A percentile compares a stretch with the other conserved stretches of the same genome.
Evolutionary conservation across 177 flowering plant species (phyloP).

Genomic region (Vitis hybrid): DNA sequence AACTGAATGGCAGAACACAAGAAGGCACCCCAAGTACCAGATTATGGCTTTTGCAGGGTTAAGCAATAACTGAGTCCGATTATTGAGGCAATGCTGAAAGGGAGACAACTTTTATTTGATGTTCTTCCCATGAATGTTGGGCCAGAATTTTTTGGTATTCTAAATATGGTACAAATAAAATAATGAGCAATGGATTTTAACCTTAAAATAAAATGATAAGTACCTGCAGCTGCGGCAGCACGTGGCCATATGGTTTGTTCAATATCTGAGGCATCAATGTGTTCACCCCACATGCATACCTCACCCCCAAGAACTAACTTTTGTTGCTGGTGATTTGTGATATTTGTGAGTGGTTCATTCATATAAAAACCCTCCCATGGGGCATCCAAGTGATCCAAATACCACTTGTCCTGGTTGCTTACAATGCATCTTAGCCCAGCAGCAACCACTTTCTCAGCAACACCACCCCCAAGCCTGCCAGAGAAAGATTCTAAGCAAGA

Average conservation of each 20-base stretch:
- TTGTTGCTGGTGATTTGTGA: constrained; percentile 56
- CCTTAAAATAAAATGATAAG: not conserved
- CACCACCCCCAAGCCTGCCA: constrained; percentile 76
- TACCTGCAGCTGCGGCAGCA: constrained; percentile 97
- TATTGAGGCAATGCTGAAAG: too few relatives aligned
- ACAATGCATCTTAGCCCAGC: constrained; percentile 82
- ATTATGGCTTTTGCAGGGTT: too few relatives aligned
- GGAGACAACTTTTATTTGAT: too few relatives aligned
- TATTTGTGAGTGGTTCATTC: constrained; percentile 74
- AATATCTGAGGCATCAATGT: constrained; percentile 67
- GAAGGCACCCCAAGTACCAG: too few relatives aligned
- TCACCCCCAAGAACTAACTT: constrained; percentile 77
- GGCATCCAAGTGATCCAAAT: constrained; percentile 72
- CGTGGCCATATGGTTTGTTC: constrained; percentile 93
- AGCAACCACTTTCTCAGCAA: constrained; percentile 59
- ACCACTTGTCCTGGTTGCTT: constrained; percentile 91
- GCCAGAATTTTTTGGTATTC: not conserved
- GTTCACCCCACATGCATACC: constrained; percentile 92
- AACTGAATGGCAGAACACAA: too few relatives aligned
- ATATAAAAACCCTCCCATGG: constrained; percentile 66
- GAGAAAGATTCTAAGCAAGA: not conserved
- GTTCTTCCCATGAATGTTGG: too few relatives aligned
- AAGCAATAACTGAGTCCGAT: too few relatives aligned
- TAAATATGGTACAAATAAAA: not conserved
- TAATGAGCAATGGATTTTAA: not conserved